Evolutionary conservation across 257 asterid species (phyloP).

Genomic region (Solanum boliviense): DNA sequence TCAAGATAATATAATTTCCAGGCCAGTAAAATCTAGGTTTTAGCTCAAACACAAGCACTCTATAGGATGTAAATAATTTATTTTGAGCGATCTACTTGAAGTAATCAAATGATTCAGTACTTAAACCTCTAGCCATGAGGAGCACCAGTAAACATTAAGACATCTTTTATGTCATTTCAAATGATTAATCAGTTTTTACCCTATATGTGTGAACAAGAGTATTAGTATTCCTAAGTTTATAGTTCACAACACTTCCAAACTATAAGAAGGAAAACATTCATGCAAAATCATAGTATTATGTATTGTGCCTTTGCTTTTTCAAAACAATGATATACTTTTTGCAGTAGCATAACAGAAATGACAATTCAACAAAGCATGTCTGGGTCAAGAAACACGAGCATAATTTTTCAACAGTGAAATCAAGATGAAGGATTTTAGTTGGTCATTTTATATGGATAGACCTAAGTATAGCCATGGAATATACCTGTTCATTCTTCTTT

Average conservation of each 20-base stretch:
- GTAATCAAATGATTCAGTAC: not conserved
- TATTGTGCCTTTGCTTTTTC: not conserved
- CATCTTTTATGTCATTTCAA: not conserved
- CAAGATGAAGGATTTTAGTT: not conserved
- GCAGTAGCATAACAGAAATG: not conserved
- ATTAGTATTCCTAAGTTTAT: not conserved
- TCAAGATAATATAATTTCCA: not conserved
- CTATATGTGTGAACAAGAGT: not conserved
- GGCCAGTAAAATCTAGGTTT: not conserved
- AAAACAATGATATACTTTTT: not conserved
- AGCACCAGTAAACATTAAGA: not conserved
- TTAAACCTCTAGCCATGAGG: not conserved
- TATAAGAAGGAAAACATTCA: not conserved
- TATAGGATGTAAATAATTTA: not conserved
- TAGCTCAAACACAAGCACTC: not conserved
- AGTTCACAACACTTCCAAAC: not conserved
- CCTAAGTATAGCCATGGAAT: not conserved
- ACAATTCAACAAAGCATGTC: not conserved
- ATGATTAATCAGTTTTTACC: not conserved
- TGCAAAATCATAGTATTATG: not conserved
- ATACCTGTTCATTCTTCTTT: conserved; percentile 88
- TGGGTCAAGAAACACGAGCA: not conserved
- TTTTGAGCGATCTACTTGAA: too few species aligned
- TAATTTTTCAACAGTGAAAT: not conserved
- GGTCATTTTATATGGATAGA: not conserved